phyloP scores from a whole-genome alignment of 1,284 basidiomycete genomes.

The Xerocomus nothofagi region DNA sequence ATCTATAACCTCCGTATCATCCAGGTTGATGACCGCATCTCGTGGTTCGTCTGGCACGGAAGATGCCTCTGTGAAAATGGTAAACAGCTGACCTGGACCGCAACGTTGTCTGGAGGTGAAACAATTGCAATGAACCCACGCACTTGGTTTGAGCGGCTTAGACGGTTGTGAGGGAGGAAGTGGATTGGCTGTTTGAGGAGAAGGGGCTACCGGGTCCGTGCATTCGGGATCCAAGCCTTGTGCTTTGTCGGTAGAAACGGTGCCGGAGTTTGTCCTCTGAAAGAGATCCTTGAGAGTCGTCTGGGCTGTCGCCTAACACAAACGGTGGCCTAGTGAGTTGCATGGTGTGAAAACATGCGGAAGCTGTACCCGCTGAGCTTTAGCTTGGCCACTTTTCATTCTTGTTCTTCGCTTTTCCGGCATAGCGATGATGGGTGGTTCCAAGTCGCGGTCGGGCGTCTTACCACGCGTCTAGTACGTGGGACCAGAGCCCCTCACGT shows the following conservation, averaged over 20 bases:
- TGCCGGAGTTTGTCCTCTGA: constrained; percentile 17
- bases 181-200: not conserved
- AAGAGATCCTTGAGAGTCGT: constrained; percentile 29
- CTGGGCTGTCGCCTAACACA: constrained; percentile 23
- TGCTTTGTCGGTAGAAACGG: not conserved
- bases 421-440: constrained; percentile 15
- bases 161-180: not conserved
- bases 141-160: constrained; percentile 19
- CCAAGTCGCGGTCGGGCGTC: not conserved
- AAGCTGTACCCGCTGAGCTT: constrained; percentile 20
- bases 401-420: constrained; percentile 28
- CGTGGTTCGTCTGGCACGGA: constrained; percentile 3
- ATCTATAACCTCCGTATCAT: constrained; percentile 20
- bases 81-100: constrained; percentile 26
- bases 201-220: not conserved
- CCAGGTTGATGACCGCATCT: constrained; percentile 2
- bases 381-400: constrained; percentile 8
- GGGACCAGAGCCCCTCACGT: constrained; percentile 25
- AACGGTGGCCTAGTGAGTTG: constrained; percentile 3
- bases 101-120: not conserved
- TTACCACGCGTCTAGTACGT: constrained; percentile 2
- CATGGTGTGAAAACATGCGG: not conserved
- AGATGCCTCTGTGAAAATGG: constrained; percentile 25
- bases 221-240: constrained; percentile 2
- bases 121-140: constrained; percentile 7